Percentiles rank a stretch among this genome's conserved stretches.
Evolutionary conservation across 768 basidiomycete species (phyloP).

Genomic region (Mrakia blollopis): DNA sequence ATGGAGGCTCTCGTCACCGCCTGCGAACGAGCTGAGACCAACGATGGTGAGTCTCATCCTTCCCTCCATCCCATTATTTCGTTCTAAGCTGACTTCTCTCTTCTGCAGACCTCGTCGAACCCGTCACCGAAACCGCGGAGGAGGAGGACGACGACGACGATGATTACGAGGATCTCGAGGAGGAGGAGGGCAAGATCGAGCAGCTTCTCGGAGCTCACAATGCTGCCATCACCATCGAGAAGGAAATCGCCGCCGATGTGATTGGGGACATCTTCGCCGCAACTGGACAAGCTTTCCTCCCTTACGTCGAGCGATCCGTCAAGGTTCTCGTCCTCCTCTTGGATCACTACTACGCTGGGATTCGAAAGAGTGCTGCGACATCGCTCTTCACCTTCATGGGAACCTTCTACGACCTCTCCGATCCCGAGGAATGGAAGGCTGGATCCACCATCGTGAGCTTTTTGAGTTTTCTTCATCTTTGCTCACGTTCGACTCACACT

Average conservation of each 20-base stretch:
- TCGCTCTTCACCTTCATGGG: slow-evolving; percentile 82
- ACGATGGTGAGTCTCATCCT: slow-evolving; percentile 41
- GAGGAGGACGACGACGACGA: slow-evolving; percentile 50
- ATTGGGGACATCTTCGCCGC: slow-evolving; percentile 83
- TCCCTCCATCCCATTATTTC: too few relatives aligned
- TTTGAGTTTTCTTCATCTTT: neutral
- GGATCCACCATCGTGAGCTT: slow-evolving; percentile 65
- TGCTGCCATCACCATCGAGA: slow-evolving; percentile 95
- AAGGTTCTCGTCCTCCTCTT: slow-evolving; percentile 69
- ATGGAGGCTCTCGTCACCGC: slow-evolving; percentile 78
- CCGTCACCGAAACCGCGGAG: neutral
- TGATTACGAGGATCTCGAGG: slow-evolving; percentile 46
- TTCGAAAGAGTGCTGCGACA: slow-evolving; percentile 84
- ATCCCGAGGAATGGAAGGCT: slow-evolving; percentile 74
- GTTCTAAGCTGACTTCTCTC: too few relatives aligned
- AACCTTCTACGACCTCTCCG: slow-evolving; percentile 83
- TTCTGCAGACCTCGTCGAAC: too few relatives aligned
- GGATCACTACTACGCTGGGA: slow-evolving; percentile 93
- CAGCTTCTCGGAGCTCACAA: slow-evolving; percentile 73
- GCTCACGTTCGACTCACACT: too few relatives aligned
- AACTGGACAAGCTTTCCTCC: slow-evolving; percentile 78
- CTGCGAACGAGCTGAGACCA: slow-evolving; percentile 76
- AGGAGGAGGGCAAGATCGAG: slow-evolving; percentile 53
- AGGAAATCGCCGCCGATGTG: slow-evolving; percentile 96
- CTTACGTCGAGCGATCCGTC: slow-evolving; percentile 77